Percentiles rank a stretch among this genome's conserved stretches.
phyloP scores from a whole-genome alignment of 495 filamentous ascomycete species.

The Podospora tetraspora region DNA sequence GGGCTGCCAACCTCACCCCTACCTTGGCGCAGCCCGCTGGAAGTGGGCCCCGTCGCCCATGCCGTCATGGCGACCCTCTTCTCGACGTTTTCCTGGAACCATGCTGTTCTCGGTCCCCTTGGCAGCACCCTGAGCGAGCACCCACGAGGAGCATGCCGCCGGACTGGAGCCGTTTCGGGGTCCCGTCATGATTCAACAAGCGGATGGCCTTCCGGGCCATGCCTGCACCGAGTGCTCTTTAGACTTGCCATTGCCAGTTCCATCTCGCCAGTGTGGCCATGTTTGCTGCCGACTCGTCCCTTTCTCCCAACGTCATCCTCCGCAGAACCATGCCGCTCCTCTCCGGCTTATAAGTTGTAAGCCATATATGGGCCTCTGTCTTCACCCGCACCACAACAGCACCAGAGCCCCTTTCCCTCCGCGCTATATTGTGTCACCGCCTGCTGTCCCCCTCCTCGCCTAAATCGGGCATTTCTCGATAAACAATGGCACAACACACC shows the following conservation, averaged over 20 bases:
- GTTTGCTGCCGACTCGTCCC: neutral
- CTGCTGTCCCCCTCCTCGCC: conserved; percentile 10
- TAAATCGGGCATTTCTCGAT: conserved; percentile 22
- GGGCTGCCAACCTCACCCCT: conserved; percentile 9
- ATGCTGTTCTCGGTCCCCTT: neutral
- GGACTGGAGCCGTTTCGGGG: conserved; percentile 1
- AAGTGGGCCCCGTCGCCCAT: neutral
- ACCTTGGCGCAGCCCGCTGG: conserved; percentile 4
- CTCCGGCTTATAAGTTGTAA: conserved; percentile 18
- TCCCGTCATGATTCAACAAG: conserved; percentile 7
- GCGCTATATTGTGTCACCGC: conserved; percentile 19
- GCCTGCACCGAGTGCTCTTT: conserved; percentile 6
- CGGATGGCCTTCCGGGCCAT: conserved; percentile 1
- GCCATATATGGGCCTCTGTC: conserved; percentile 13
- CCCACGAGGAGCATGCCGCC: neutral
- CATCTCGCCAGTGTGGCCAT: conserved; percentile 15
- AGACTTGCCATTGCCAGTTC: conserved; percentile 6
- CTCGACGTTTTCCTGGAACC: neutral
- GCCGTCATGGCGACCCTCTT: neutral
- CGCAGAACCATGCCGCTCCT: conserved; percentile 20
- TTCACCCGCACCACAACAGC: conserved; percentile 16
- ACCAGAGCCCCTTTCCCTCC: conserved; percentile 21
- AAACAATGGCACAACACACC: conserved; percentile 33
- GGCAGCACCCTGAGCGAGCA: neutral
- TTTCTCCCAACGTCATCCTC: conserved; percentile 33